Conservation (phyloP, 1,284 basidiomycete species). For the Afroboletus lepidellus region DNA sequence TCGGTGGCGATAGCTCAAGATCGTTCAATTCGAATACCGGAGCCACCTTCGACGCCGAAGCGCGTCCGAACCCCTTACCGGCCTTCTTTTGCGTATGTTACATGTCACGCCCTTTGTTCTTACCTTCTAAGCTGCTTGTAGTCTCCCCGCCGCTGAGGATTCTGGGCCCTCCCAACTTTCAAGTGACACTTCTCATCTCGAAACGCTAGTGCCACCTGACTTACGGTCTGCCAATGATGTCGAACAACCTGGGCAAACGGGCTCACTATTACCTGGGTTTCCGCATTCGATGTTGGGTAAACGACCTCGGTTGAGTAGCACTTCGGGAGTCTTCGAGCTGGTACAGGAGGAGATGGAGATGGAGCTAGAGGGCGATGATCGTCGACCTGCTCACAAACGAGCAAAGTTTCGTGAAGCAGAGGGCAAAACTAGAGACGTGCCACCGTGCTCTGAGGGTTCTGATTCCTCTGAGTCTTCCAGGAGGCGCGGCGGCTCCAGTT, state of each 20-base stretch:
- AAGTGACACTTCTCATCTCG: slow-evolving; percentile 23
- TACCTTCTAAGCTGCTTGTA: slow-evolving; percentile 14
- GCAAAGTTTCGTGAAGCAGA: slow-evolving; percentile 34
- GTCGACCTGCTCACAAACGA: slow-evolving; percentile 54
- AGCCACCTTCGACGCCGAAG: slow-evolving; percentile 34
- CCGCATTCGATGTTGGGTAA: slow-evolving; percentile 55
- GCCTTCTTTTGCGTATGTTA: slow-evolving; percentile 29
- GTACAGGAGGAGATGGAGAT: slow-evolving; percentile 39
- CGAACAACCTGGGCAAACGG: slow-evolving; percentile 23
- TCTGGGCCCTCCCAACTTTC: slow-evolving; percentile 20
- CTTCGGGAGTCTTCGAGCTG: slow-evolving; percentile 42
- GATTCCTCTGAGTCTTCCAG: slow-evolving; percentile 5
- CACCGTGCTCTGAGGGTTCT: slow-evolving; percentile 8
- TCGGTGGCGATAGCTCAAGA: slow-evolving; percentile 15
- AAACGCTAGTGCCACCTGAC: slow-evolving; percentile 12
- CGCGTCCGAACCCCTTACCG: slow-evolving; percentile 33
- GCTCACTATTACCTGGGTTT: slow-evolving; percentile 38
- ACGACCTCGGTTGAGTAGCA: slow-evolving; percentile 48
- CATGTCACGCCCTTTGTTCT: neutral
- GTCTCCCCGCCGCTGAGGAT: slow-evolving; percentile 21
- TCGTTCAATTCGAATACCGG: slow-evolving; percentile 23
- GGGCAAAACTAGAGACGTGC: slow-evolving; percentile 5
- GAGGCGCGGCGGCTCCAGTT: slow-evolving; percentile 33
- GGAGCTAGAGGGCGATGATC: slow-evolving; percentile 37
- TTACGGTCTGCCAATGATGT: slow-evolving; percentile 20